Conservation (phyloP, 768 basidiomycete genomes). For the Boletus pseudopeckii region DNA sequence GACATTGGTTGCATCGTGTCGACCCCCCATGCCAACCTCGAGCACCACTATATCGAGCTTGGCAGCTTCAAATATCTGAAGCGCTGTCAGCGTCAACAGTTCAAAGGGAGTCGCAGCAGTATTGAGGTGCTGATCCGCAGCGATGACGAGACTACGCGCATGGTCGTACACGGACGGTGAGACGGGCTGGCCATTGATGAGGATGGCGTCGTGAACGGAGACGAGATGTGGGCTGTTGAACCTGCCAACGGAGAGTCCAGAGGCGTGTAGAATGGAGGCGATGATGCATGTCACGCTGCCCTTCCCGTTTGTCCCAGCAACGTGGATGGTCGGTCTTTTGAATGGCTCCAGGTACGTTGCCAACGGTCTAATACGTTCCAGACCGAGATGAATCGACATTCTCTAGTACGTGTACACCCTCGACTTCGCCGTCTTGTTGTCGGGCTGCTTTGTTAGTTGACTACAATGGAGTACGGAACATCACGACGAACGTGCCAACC, state of each 20-base stretch:
- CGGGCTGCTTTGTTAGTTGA: not conserved
- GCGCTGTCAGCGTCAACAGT: conserved; percentile 77
- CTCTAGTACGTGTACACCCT: conserved; percentile 3
- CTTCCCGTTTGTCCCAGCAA: conserved; percentile 97
- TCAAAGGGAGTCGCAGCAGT: conserved; percentile 75
- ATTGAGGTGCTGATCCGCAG: conserved; percentile 39
- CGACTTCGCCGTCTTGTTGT: not conserved
- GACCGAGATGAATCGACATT: conserved; percentile 68
- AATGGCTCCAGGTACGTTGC: conserved; percentile 56
- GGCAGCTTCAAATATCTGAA: conserved; percentile 65
- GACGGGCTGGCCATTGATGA: conserved; percentile 58
- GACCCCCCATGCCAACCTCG: conserved; percentile 95
- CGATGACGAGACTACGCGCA: conserved; percentile 47
- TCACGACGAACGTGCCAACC: not conserved
- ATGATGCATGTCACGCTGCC: conserved; percentile 86
- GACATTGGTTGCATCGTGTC: conserved; percentile 89
- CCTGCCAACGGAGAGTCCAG: conserved; percentile 62
- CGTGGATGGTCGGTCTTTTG: conserved; percentile 79
- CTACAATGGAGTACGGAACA: not conserved
- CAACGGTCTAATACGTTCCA: conserved; percentile 55
- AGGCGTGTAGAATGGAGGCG: conserved; percentile 64
- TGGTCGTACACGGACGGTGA: conserved; percentile 43
- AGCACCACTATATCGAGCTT: conserved; percentile 79
- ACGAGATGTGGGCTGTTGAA: conserved; percentile 95
- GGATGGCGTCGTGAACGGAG: conserved; percentile 71